Conservation (phyloP, 495 filamentous ascomycete species). For the Xylaria longipes region DNA sequence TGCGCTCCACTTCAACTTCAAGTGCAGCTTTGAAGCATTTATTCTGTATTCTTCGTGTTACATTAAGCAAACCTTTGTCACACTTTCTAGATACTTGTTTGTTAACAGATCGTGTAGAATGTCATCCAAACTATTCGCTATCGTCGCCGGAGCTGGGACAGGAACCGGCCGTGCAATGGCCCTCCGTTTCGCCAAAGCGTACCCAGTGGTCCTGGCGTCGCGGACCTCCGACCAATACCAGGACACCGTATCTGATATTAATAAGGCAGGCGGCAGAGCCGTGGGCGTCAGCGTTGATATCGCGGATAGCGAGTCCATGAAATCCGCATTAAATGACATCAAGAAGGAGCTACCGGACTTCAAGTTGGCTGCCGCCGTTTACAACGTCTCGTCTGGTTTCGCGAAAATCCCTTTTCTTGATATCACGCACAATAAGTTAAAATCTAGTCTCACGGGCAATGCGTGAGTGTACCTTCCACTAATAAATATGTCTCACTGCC, state of each 20-base stretch:
- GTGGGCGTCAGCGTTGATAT: conserved; percentile 77
- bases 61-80: background rate
- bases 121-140: conserved; percentile 55
- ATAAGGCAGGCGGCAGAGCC: conserved; percentile 67
- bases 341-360: conserved; percentile 54
- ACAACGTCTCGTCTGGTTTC: conserved; percentile 67
- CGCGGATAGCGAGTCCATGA: conserved; percentile 62
- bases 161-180: conserved; percentile 66
- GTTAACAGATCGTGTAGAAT: background rate
- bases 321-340: conserved; percentile 68
- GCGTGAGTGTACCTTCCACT: conserved; percentile 57
- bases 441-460: conserved; percentile 60
- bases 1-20: background rate
- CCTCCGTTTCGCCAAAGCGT: conserved; percentile 67
- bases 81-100: background rate
- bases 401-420: too few species aligned
- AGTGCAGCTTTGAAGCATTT: conserved; percentile 54
- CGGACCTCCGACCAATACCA: conserved; percentile 69
- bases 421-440: conserved; percentile 68
- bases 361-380: conserved; percentile 75
- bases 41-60: conserved; percentile 56
- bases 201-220: conserved; percentile 75
- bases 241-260: conserved; percentile 71
- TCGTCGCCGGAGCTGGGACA: conserved; percentile 70
- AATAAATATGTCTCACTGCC: background rate